A percentile compares a stretch with the other conserved stretches of the same genome.
Conservation (phyloP, 164 flowering plant genomes). For the Amborella trichopoda region DNA sequence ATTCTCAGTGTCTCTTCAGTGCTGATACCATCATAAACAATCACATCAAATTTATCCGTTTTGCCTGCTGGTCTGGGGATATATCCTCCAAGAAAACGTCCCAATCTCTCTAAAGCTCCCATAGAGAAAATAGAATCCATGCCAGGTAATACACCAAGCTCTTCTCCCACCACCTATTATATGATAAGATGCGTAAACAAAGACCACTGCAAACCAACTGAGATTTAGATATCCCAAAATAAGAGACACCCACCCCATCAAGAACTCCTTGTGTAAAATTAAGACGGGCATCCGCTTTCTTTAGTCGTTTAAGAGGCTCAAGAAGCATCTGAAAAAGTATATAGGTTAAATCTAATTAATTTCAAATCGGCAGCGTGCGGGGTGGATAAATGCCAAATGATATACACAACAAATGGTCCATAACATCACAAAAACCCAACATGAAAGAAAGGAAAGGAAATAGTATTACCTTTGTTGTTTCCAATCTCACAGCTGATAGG, state of each 20-base stretch:
- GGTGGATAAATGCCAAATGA: not conserved
- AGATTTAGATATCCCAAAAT: not conserved
- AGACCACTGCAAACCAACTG: conserved; percentile 1
- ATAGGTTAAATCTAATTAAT: not conserved
- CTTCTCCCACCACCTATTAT: conserved; percentile 86
- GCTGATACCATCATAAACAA: conserved; percentile 75
- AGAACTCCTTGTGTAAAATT: conserved; percentile 87
- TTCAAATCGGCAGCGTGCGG: not conserved
- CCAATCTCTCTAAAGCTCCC: conserved; percentile 35
- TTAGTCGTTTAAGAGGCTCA: conserved; percentile 66
- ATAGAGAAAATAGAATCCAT: conserved; percentile 81
- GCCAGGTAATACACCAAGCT: conserved; percentile 93
- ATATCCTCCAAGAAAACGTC: conserved; percentile 26
- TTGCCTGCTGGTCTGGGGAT: conserved; percentile 5
- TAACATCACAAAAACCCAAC: conserved; percentile 4
- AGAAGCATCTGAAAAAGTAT: conserved; percentile 66
- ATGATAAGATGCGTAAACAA: conserved; percentile 7
- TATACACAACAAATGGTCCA: not conserved
- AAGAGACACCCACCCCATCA: conserved; percentile 74
- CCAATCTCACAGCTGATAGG: conserved; percentile 74
- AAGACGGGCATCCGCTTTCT: conserved; percentile 74
- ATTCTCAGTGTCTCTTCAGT: conserved; percentile 69
- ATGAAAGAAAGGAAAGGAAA: conserved; percentile 2
- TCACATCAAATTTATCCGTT: conserved; percentile 40
- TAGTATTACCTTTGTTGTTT: conserved; percentile 61